Conservation (phyloP, 257 asterid genomes). For the Thymus mandschuricus region DNA sequence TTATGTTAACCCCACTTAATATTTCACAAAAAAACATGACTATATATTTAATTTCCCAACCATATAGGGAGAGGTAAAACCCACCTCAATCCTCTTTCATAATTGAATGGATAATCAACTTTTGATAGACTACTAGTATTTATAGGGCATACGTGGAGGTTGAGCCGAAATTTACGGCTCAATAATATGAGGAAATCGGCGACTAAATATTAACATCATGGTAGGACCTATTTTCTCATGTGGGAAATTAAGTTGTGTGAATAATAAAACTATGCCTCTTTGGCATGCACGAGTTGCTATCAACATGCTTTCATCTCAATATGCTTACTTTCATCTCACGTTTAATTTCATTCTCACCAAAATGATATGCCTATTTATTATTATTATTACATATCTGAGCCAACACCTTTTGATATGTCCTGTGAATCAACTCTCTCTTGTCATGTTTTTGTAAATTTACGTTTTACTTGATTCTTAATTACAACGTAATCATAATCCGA, state of each 20-base stretch:
- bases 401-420: neutral
- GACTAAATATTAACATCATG: slow-evolving; percentile 4
- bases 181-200: slow-evolving; percentile 8
- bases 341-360: neutral
- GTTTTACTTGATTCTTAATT: too few species aligned
- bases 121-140: neutral
- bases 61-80: neutral
- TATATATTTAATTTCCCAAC: neutral
- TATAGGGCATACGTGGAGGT: neutral
- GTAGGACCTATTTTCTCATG: slow-evolving; percentile 20
- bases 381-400: neutral
- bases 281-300: slow-evolving; percentile 30
- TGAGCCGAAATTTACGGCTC: slow-evolving; percentile 12
- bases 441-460: too few species aligned
- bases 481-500: too few species aligned
- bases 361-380: slow-evolving; percentile 14
- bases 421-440: neutral
- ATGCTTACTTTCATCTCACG: neutral
- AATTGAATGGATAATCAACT: too few species aligned
- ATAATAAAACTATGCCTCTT: slow-evolving; percentile 16
- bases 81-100: too few species aligned
- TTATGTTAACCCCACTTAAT: too few species aligned
- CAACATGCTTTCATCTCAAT: slow-evolving; percentile 4
- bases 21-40: too few species aligned
- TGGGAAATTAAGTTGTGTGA: slow-evolving; percentile 11